phyloP scores from a whole-genome alignment of 2,329 filamentous ascomycete genomes.

The Fonsecaea erecta region DNA sequence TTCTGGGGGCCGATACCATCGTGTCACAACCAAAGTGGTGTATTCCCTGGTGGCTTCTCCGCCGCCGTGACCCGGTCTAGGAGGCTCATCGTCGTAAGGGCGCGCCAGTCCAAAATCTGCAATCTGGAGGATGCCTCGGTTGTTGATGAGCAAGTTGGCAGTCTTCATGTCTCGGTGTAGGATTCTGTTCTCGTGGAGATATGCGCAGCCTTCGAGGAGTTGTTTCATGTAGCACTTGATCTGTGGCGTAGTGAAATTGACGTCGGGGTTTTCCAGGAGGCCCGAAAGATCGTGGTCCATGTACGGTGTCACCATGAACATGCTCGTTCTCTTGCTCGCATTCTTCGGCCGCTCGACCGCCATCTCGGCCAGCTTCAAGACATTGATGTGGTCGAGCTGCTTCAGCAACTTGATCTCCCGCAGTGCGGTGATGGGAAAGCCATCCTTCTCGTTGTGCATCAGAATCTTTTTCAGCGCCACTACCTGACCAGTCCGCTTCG shows the following conservation, averaged over 20 bases:
- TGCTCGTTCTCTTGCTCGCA: conserved; percentile 79
- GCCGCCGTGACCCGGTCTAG: conserved; percentile 75
- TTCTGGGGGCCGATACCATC: conserved; percentile 97
- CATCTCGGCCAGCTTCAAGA: conserved; percentile 91
- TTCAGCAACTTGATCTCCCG: conserved; percentile 98
- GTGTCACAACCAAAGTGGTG: conserved; percentile 92
- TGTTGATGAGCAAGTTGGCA: conserved; percentile 95
- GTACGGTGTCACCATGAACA: conserved; percentile 99
- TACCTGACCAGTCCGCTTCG: conserved; percentile 71
- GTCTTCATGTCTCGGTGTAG: conserved; percentile 99
- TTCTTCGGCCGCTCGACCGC: conserved; percentile 78
- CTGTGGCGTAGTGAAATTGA: conserved; percentile 83
- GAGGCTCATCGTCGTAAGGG: conserved; percentile 85
- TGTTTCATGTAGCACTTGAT: conserved; percentile 99
- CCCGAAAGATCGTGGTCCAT: conserved; percentile 99
- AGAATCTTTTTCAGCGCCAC: conserved; percentile 98
- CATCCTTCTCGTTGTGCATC: conserved; percentile 99
- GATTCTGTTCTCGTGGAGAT: conserved; percentile 87
- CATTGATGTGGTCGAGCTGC: conserved; percentile 87
- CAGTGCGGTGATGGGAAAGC: conserved; percentile 97
- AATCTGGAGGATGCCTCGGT: conserved; percentile 90
- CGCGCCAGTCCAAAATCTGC: conserved; percentile 95
- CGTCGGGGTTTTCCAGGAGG: conserved; percentile 89
- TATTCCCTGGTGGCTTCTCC: conserved; percentile 89
- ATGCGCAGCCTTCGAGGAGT: conserved; percentile 83